Base-by-base conservation (phyloP, 2,329 filamentous ascomycete genomes). In the Colletotrichum sansevieriae region DNA sequence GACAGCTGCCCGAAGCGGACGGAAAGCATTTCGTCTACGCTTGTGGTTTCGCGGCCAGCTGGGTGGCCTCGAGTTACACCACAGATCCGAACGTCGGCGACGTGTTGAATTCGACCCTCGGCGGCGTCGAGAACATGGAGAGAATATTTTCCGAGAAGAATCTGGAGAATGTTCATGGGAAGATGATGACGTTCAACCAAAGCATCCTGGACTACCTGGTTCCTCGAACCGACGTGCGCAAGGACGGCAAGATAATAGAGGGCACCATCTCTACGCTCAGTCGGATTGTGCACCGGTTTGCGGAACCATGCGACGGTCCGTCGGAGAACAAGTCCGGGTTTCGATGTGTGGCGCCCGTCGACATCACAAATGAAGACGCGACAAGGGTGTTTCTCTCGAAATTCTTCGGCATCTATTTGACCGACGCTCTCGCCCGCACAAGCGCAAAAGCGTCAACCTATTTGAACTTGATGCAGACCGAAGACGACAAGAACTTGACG, bases 301-400 rank as follows among this genome's bases (percentile, higher is more conserved):
- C 10, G 1, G 46, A 49, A 22, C 46, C 46, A 8, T 49, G 46
- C 7, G 2, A 3, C 6, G 29, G 29, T 22, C 22, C 22, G 29
- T 4, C 29, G 7, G 1, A 2, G 29, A 29, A 7, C 3, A 29
- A 29, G 6, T 29, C 29, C 7, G 9, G 37, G 11, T 12, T 39
- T 15, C 37, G 37, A 7, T 22, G 20, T 5, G 15, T 59, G 9
- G 37, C 13, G 18, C 2, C 33, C 20, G 20, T 20, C 2, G 13
- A 29, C 3, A 39, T 33, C 2, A 47, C 18, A 8, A 6, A 60
- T 33, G 1, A 25, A 10, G 4, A 33, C 4, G 46, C 29, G 13
- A 15, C 35, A 5, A 54, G 59, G 4, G 13, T 37, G 0, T 59
- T 68, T 5, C 55, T 65, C 0, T 29, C 52, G 44, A 65, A 65